phyloP scores from a whole-genome alignment of 345 rosid species.

The Eucalyptus marginata region DNA sequence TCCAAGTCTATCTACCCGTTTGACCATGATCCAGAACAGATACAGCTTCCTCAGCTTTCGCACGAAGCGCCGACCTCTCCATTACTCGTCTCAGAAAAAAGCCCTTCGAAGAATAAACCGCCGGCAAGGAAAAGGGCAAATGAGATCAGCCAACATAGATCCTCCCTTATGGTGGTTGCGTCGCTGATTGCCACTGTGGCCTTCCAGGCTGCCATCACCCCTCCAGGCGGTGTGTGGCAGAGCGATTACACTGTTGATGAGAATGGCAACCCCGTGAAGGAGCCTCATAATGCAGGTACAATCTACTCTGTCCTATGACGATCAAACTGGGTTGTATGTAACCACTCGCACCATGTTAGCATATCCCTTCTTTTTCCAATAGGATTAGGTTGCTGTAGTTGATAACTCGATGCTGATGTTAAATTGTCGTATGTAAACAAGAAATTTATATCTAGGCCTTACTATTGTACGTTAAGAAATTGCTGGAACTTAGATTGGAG shows the following conservation, averaged over 20 bases:
- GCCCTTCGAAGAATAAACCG: not conserved
- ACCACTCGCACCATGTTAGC: not conserved
- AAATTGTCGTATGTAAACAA: not conserved
- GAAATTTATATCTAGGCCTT: not conserved
- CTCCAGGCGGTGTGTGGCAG: constrained; percentile 13
- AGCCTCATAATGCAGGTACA: not conserved
- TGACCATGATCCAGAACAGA: not conserved
- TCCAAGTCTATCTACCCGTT: not conserved
- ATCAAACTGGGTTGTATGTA: not conserved
- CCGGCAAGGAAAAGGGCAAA: not conserved
- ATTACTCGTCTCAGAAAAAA: not conserved
- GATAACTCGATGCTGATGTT: not conserved
- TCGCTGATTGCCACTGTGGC: constrained; percentile 13
- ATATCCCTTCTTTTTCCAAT: not conserved
- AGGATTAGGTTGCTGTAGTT: not conserved
- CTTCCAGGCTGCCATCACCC: constrained; percentile 16
- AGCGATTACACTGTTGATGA: not conserved
- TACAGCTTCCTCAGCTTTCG: not conserved
- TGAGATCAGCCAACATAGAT: constrained; percentile 2
- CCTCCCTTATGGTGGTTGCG: constrained; percentile 14
- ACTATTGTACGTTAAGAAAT: not conserved
- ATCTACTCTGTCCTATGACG: not conserved
- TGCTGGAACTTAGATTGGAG: not conserved
- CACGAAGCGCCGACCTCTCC: not conserved
- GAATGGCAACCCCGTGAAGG: not conserved